Evolutionary conservation across 2,329 filamentous ascomycete genomes (phyloP).

Genomic region (Colletotrichum camelliae): DNA sequence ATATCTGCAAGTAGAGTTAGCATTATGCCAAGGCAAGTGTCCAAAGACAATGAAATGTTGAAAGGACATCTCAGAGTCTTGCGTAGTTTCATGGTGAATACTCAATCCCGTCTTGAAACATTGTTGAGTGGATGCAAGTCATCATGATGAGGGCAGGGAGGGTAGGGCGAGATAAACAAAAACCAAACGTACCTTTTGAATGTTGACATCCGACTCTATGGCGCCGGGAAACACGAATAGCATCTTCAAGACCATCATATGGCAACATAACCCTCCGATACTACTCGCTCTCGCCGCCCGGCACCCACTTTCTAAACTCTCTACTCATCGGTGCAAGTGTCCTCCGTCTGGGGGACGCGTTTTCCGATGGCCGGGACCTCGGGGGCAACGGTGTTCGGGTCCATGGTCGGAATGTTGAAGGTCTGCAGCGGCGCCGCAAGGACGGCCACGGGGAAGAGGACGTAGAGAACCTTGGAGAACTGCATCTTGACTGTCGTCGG

Average conservation of each 20-base stretch:
- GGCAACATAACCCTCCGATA: not conserved
- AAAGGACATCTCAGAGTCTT: not conserved
- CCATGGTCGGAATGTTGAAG: constrained; percentile 18
- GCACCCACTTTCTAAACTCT: not conserved
- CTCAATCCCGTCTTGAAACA: constrained; percentile 47
- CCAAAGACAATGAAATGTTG: not conserved
- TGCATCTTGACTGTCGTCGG: constrained; percentile 25
- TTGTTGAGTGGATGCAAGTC: constrained; percentile 25
- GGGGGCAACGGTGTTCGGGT: constrained; percentile 13
- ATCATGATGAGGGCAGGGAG: constrained; percentile 14
- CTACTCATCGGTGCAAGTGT: constrained; percentile 6
- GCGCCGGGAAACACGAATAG: not conserved
- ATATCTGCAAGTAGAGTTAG: not conserved
- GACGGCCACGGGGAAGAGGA: constrained; percentile 24
- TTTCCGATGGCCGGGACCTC: constrained; percentile 10
- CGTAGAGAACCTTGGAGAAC: constrained; percentile 23
- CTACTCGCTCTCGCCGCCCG: not conserved
- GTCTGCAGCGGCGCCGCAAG: constrained; percentile 25
- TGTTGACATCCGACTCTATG: not conserved
- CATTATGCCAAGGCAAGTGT: not conserved
- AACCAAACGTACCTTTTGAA: not conserved
- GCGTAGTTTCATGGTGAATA: constrained; percentile 35
- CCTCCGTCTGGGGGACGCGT: constrained; percentile 9
- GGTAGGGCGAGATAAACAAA: not conserved
- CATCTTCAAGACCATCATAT: not conserved